Evolutionary conservation across 2,329 filamentous ascomycete species (phyloP), one percentile per base, ranked within the genome.

Genomic region (Pseudovirgaria hyperparasitica): DNA sequence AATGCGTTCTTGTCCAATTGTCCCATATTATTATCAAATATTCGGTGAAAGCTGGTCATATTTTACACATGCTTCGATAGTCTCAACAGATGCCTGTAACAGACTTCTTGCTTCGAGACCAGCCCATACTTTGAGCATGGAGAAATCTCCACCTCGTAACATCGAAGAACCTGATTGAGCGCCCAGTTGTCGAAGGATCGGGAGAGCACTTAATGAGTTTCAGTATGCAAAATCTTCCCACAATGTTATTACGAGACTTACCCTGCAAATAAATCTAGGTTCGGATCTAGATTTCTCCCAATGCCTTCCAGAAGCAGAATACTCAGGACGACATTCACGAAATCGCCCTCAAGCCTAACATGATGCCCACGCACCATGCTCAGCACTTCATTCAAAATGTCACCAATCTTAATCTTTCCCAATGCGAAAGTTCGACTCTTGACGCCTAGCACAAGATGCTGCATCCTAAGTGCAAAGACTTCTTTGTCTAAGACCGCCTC

Each of bases 281-380:
- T 66, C 0, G 90, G 87, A 50, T 96, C 78, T 10, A 98, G 58
- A 32, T 67, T 82, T 34, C 90, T 70, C 0, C 90, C 90, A 44
- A 96, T 98, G 5, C 90, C 90, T 51, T 98, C 90, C 2, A 98
- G 65, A 2, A 98, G 65, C 18, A 98, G 60, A 28, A 96, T 94
- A 33, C 84, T 92, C 32, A 98, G 78, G 16, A 98, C 87, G 4
- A 98, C 90, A 47, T 98, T 98, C 48, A 98, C 85, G 48, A 96
- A 98, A 51, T 98, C 90, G 6, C 90, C 90, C 54, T 98, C 90
- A 26, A 98, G 69, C 6, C 90, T 70, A 4, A 98, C 90, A 48
- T 98, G 90, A 50, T 98, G 90, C 7, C 65, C 62, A 29, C 90
- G 73, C 16, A 98, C 90, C 85, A 98, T 94, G 32, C 68, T 68